phyloP scores from a whole-genome alignment of 495 filamentous ascomycete species.

The Lasiosphaeris hirsuta region DNA sequence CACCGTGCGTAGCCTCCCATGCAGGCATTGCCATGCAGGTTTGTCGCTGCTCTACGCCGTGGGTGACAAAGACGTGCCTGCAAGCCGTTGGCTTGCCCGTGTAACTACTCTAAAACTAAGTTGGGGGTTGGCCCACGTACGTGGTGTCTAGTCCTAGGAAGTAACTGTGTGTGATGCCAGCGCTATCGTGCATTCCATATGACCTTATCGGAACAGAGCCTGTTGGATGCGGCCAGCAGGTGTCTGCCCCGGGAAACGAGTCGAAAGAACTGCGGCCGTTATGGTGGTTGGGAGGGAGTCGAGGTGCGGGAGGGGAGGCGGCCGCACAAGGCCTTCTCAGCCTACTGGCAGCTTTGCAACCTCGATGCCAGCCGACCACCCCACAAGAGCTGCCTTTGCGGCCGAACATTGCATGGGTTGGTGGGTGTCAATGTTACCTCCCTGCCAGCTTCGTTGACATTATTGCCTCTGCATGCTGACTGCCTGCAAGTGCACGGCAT shows the following conservation, averaged over 20 bases:
- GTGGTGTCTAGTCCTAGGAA: background rate
- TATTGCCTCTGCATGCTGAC: background rate
- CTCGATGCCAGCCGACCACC: too few relatives aligned
- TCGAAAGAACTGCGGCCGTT: too few relatives aligned
- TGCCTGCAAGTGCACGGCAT: slow-evolving; percentile 6
- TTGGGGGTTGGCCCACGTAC: background rate
- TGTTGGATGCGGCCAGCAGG: background rate
- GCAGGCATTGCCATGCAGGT: slow-evolving; percentile 2
- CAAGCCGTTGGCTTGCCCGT: background rate
- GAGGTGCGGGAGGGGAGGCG: too few relatives aligned
- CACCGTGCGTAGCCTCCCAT: slow-evolving; percentile 1
- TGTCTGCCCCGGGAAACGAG: too few relatives aligned
- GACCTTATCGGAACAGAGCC: background rate
- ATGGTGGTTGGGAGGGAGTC: too few relatives aligned
- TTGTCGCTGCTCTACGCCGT: background rate
- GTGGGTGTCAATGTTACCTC: background rate
- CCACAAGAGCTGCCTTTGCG: background rate
- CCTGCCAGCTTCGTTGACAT: slow-evolving; percentile 5
- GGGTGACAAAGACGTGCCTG: background rate
- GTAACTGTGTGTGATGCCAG: background rate
- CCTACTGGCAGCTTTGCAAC: too few relatives aligned
- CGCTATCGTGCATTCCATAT: background rate
- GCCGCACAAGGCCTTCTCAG: too few relatives aligned
- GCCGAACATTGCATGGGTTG: background rate
- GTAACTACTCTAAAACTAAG: background rate